These are phyloP conservation scores for Trichoderma sp. DNA, from an alignment of 2,329 filamentous ascomycete species.

Conservation along the genomic window DNA sequence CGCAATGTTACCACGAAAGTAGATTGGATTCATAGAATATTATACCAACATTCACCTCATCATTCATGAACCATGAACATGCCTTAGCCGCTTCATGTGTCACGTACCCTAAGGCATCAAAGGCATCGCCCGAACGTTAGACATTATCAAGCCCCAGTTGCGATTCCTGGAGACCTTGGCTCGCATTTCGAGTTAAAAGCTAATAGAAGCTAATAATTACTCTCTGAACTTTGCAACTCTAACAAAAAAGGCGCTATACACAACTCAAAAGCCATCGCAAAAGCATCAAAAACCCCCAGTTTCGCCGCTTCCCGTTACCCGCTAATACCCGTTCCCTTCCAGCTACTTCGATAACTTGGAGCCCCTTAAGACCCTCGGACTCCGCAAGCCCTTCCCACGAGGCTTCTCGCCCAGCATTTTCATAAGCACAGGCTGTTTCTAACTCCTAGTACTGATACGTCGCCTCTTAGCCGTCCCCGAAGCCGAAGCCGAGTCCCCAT, in stretches of 20 bases:
- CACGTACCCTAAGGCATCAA: not conserved
- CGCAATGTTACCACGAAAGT: not conserved
- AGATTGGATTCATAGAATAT: not conserved
- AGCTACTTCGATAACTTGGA: not conserved
- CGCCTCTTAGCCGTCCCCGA: conserved; percentile 36
- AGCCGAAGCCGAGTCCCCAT: conserved; percentile 35
- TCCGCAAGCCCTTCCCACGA: not conserved
- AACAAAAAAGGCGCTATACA: conserved; percentile 9
- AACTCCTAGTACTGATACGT: conserved; percentile 36
- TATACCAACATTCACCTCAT: not conserved
- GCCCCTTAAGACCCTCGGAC: not conserved
- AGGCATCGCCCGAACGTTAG: not conserved
- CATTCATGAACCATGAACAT: not conserved
- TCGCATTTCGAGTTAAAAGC: not conserved
- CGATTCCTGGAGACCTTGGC: not conserved
- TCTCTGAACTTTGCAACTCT: not conserved
- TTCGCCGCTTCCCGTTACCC: not conserved
- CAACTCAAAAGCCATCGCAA: not conserved
- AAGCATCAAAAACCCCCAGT: not conserved
- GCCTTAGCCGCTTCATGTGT: not conserved
- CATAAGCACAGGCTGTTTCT: conserved; percentile 22
- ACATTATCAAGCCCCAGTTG: not conserved
- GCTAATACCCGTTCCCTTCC: not conserved
- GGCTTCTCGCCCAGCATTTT: conserved; percentile 3
- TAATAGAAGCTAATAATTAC: not conserved